Evolutionary conservation across 768 basidiomycete species (phyloP), one percentile per base, ranked within the genome.

Genomic region (Albatrellus ellisii): DNA sequence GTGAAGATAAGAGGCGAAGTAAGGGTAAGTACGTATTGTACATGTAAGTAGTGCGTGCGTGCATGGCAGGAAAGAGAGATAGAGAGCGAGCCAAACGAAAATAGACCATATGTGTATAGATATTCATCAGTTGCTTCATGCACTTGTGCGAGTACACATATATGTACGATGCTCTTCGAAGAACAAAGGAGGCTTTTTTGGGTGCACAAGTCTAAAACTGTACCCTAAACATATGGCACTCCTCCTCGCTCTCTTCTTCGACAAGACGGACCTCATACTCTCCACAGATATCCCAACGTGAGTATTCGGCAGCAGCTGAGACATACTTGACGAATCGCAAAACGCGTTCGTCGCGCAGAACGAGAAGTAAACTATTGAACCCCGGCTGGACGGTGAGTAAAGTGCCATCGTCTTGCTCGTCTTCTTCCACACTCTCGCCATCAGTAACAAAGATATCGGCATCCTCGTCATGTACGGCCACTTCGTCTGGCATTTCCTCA

Each of bases 271-370:
- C 79, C 54, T 90, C 88, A 58, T 83, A 97, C 62, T 98, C 94
- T 3, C 79, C 81, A 48, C 79, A 87, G 9, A 97, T 64, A 57
- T 98, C 94, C 90, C 90, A 98, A 41, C 94, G 67, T 22, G 87
- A 90, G 7, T 90, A 88, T 39, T 79, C 75, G 0, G 94, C 94
- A 1, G 79, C 77, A 12, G 86, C 87, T 21, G 84, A 85, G 15
- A 97, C 75, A 53, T 98, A 98, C 59, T 97, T 98, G 48, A 92
- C 88, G 57, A 97, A 98, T 31, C 75, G 75, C 77, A 98, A 80
- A 36, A 98, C 91, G 15, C 84, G 75, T 54, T 90, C 85, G 59
- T 98, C 94, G 12, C 94, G 73, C 44, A 97, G 64, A 18, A 97
- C 92, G 27, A 98, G 69, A 22, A 92, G 66, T 7, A 98, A 67